Percentiles rank a stretch among this genome's conserved stretches.
Evolutionary conservation across 1,284 basidiomycete species (phyloP).

Genomic region (Malassezia sp.): DNA sequence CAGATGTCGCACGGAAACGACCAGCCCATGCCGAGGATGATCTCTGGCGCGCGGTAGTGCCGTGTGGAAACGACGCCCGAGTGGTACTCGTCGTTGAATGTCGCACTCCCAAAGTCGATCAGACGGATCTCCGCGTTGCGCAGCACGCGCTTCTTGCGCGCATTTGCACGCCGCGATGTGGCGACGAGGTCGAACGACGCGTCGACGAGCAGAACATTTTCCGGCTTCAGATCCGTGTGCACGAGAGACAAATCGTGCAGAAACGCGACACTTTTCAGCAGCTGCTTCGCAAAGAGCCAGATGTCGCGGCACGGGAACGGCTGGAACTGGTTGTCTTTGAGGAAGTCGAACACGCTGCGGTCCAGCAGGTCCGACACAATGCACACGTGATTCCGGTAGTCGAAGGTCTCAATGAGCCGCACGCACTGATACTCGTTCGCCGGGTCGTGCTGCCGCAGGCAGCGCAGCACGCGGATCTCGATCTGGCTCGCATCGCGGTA

Average conservation of each 20-base stretch:
- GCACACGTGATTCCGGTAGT: conserved; percentile 95
- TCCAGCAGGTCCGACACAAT: conserved; percentile 90
- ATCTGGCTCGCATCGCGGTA: conserved; percentile 96
- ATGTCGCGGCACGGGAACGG: conserved; percentile 94
- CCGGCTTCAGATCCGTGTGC: conserved; percentile 94
- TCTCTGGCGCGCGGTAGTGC: conserved; percentile 97
- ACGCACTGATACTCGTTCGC: conserved; percentile 90
- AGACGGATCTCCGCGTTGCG: conserved; percentile 82
- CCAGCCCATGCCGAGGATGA: conserved; percentile 90
- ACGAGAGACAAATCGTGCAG: conserved; percentile 81
- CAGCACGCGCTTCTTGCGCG: conserved; percentile 52
- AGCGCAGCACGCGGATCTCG: conserved; percentile 86
- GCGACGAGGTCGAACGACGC: conserved; percentile 56
- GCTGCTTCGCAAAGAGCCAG: conserved; percentile 82
- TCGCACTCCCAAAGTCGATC: conserved; percentile 97
- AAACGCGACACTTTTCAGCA: conserved; percentile 87
- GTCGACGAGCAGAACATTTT: conserved; percentile 71
- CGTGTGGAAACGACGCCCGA: conserved; percentile 93
- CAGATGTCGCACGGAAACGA: conserved; percentile 97
- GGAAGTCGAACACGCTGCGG: conserved; percentile 96
- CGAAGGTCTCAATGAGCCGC: conserved; percentile 85
- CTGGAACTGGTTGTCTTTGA: conserved; percentile 93
- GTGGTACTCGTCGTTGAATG: conserved; percentile 96
- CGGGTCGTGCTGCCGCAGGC: conserved; percentile 80
- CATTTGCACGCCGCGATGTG: conserved; percentile 28